Evolutionary conservation across 2,329 filamentous ascomycete genomes (phyloP).

Genomic region (Colletotrichum sp.): DNA sequence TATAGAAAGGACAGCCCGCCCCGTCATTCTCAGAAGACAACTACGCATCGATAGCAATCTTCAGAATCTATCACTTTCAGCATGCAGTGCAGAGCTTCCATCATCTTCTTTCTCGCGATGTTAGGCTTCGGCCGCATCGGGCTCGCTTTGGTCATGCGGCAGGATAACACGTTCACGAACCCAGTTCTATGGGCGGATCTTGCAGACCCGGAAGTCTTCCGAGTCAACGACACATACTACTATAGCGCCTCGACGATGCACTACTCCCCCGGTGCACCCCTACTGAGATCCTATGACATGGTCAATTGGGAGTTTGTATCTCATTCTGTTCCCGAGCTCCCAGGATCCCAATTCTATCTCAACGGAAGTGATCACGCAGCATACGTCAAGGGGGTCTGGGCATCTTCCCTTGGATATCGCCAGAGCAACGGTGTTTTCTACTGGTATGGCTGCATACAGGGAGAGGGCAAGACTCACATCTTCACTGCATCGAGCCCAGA

Average conservation of each 20-base stretch:
- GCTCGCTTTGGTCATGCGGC: not conserved
- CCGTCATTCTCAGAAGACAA: not conserved
- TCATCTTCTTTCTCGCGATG: not conserved
- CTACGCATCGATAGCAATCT: not conserved
- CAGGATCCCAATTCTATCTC: slow-evolving; percentile 47
- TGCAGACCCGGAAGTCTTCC: slow-evolving; percentile 55
- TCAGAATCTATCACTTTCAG: not conserved
- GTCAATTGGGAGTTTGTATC: slow-evolving; percentile 49
- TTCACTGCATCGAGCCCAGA: slow-evolving; percentile 25
- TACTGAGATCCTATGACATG: slow-evolving; percentile 56
- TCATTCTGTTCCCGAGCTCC: slow-evolving; percentile 42
- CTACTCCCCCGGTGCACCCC: slow-evolving; percentile 57
- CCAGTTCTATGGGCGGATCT: slow-evolving; percentile 56
- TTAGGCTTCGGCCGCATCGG: not conserved
- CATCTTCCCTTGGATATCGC: slow-evolving; percentile 51
- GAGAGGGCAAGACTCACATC: slow-evolving; percentile 16
- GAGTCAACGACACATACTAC: slow-evolving; percentile 49
- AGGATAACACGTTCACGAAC: slow-evolving; percentile 40
- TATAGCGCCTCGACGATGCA: slow-evolving; percentile 59
- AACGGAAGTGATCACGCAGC: slow-evolving; percentile 39
- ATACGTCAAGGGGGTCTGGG: slow-evolving; percentile 62
- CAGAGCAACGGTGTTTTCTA: slow-evolving; percentile 16
- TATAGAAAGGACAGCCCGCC: not conserved
- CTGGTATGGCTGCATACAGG: slow-evolving; percentile 8
- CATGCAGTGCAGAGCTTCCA: not conserved